Base-by-base conservation (phyloP, 2,329 filamentous ascomycete genomes). In the Ophiostoma sp. region DNA sequence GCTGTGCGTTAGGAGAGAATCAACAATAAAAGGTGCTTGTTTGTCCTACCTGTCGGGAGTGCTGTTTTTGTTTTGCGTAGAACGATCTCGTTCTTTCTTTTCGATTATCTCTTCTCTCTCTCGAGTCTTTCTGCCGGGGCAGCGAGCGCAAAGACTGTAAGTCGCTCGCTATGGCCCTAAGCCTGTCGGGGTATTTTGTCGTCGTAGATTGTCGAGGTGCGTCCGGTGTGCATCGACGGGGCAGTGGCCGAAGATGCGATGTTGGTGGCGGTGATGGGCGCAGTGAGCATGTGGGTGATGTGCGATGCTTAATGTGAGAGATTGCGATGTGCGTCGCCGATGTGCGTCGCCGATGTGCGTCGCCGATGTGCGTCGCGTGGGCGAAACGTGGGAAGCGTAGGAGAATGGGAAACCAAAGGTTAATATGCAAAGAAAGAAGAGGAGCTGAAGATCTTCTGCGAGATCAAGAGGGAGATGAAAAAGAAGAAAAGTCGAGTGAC, bases 121-220 rank as follows among this genome's bases (percentile, higher is more conserved):
- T 8, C 31, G 22, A 72, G 87, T 89, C 87, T 89, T 89, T 89
- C 85, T 87, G 76, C 80, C 84, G 83, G 78, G 78, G 79, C 78
- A 88, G 86, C 87, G 89, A 89, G 87, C 87, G 88, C 88, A 90
- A 90, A 90, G 88, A 89, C 88, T 87, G 81, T 78, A 89, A 90
- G 88, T 90, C 88, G 87, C 88, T 82, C 87, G 87, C 87, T 82
- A 76, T 78, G 73, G 76, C 79, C 77, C 81, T 86, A 87, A 81
- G 78, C 76, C 75, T 77, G 76, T 66, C 57, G 59, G 36, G 36
- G 73, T 66, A 70, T 64, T 17, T 17, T 68, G 71, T 72, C 55
- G 66, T 61, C 55, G 66, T 61, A 19, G n/a, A 59, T 63, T 52
- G 61, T 57, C 22, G 36, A 57, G 52, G 25, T 28, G 55, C 48